Percentiles rank a stretch among this genome's conserved stretches.
Conservation (phyloP, 176 grass and related monocot genomes). For the Rhynchospora tenuis region DNA sequence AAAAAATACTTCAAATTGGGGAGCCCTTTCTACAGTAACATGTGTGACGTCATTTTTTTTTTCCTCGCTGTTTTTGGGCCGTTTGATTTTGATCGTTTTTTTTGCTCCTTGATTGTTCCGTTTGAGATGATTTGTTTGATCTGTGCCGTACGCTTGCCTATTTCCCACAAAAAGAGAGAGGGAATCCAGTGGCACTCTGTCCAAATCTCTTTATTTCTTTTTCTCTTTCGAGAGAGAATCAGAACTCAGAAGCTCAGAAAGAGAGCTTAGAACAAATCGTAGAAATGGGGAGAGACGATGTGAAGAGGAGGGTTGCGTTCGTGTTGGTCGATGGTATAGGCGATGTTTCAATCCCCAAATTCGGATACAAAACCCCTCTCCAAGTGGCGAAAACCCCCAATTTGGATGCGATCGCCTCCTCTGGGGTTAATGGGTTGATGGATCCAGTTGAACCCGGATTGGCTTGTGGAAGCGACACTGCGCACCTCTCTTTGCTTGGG, state of each 20-base stretch:
- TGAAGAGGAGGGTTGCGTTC: constrained; percentile 49
- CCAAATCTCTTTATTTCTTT: no score
- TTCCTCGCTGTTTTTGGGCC: no score
- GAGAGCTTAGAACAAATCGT: background rate
- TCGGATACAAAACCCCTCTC: constrained; percentile 41
- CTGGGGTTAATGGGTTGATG: constrained; percentile 84
- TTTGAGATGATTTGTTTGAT: no score
- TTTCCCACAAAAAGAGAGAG: no score
- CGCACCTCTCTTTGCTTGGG: constrained; percentile 82
- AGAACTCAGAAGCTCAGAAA: background rate
- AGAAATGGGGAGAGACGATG: background rate
- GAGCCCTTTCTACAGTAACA: no score
- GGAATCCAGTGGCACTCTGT: no score
- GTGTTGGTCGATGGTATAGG: constrained; percentile 82
- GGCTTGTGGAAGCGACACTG: constrained; percentile 88
- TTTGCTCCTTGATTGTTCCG: no score
- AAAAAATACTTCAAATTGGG: no score
- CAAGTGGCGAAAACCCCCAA: constrained; percentile 36
- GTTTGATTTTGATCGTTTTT: no score
- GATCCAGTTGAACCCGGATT: constrained; percentile 83
- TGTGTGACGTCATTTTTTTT: no score
- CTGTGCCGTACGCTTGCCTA: no score
- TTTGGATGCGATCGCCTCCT: constrained; percentile 68
- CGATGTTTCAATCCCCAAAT: constrained; percentile 58
- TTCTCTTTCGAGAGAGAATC: background rate